phyloP scores from a whole-genome alignment of 805 yeast genomes.

The Candida arabinofermentans region DNA sequence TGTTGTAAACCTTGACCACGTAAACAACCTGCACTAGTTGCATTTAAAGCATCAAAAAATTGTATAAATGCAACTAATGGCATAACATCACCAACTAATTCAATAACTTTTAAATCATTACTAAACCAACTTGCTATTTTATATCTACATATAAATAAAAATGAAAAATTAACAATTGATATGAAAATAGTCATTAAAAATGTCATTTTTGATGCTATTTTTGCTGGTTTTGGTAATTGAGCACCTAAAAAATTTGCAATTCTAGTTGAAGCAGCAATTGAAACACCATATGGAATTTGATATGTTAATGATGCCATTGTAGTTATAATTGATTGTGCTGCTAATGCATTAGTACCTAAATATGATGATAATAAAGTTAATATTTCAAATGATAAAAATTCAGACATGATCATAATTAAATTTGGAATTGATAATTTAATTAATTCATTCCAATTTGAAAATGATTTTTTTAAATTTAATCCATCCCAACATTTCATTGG shows the following conservation, averaged over 20 bases:
- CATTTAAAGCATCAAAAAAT: slow-evolving; percentile 45
- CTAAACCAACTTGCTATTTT: slow-evolving; percentile 30
- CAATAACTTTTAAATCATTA: slow-evolving; percentile 27
- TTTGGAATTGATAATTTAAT: slow-evolving; percentile 67
- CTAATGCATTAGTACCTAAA: slow-evolving; percentile 58
- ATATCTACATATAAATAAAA: slow-evolving; percentile 23
- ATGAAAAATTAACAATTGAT: slow-evolving; percentile 22
- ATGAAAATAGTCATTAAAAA: slow-evolving; percentile 22
- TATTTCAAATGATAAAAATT: slow-evolving; percentile 75
- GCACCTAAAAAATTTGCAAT: slow-evolving; percentile 77
- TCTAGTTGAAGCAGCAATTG: slow-evolving; percentile 73
- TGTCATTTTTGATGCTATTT: slow-evolving; percentile 25
- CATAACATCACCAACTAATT: slow-evolving; percentile 23
- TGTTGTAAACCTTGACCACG: slow-evolving; percentile 58
- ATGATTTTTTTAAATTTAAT: slow-evolving; percentile 31
- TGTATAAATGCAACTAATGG: slow-evolving; percentile 36
- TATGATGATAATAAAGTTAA: slow-evolving; percentile 65
- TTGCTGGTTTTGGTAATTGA: slow-evolving; percentile 28
- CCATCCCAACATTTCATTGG: slow-evolving; percentile 37
- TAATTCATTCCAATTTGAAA: slow-evolving; percentile 61
- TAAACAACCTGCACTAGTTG: slow-evolving; percentile 49
- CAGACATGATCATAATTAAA: slow-evolving; percentile 71
- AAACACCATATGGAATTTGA: slow-evolving; percentile 73
- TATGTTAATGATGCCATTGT: slow-evolving; percentile 65
- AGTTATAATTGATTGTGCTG: slow-evolving; percentile 70